These are phyloP conservation scores for Flaveria trinervia DNA, from an alignment of 129 eudicot species.

Conservation along the genomic window DNA sequence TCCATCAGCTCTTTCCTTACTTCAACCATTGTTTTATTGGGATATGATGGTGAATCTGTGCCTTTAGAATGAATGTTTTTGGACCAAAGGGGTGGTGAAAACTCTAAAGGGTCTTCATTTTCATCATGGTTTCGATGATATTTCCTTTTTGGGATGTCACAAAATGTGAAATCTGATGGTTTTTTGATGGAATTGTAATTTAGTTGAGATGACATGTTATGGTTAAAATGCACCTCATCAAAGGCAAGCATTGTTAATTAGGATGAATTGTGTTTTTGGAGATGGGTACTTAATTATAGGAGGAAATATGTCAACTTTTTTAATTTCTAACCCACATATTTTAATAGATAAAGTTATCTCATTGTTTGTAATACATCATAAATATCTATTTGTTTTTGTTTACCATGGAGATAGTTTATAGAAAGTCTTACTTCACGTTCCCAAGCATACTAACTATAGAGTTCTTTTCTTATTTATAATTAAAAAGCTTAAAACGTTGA, in stretches of 20 bases:
- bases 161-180: slow-evolving; percentile 33
- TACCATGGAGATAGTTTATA: no score
- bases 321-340: no score
- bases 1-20: slow-evolving; percentile 37
- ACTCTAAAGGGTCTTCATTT: background rate
- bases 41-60: background rate
- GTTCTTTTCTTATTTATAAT: background rate
- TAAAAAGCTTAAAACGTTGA: background rate
- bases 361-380: background rate
- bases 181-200: slow-evolving; percentile 1
- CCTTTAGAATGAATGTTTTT: background rate
- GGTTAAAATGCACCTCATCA: slow-evolving; percentile 1
- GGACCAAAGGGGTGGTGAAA: slow-evolving; percentile 28
- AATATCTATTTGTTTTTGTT: background rate
- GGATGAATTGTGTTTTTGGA: slow-evolving; percentile 5
- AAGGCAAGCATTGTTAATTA: slow-evolving; percentile 21
- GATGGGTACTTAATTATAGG: slow-evolving; percentile 18
- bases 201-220: slow-evolving; percentile 30
- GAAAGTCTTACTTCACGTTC: no score
- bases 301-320: background rate
- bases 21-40: slow-evolving; percentile 17
- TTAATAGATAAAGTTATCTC: background rate
- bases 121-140: slow-evolving; percentile 1
- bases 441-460: no score
- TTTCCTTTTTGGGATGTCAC: slow-evolving; percentile 22